Evolutionary conservation across 192 early-diverging fungal species (phyloP), one percentile per base, ranked within the genome.

Genomic region (Linnemannia schmuckeri): DNA sequence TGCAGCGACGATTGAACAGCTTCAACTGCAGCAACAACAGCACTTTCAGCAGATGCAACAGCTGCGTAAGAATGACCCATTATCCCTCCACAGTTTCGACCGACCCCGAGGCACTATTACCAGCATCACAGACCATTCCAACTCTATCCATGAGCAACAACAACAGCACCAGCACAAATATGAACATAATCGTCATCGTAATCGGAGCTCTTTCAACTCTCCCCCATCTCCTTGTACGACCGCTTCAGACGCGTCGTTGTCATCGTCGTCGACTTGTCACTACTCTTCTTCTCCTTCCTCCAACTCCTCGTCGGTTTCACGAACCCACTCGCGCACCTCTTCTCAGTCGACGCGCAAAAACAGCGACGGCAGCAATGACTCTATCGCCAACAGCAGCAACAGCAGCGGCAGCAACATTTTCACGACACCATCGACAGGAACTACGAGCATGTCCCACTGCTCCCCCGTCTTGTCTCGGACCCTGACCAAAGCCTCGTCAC

Each of bases 371-470:
- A 38, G 15, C 20, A 68, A 2, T 15, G 37, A 22, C 38, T n/a
- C 20, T 47, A 55, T 4, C 22, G 24, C 27, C 41, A 44, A 40
- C 10, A 49, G 4, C 22, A 2, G 18, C 47, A 49, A 35, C 73
- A 37, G 27, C 79, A 49, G 12, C 22, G 0, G 18, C 47, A 49
- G 44, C 73, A 37, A 41, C 79, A 30, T 44, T 63, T 1, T 46
- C 70, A 68, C 52, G 2, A 20, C 40, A 15, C 15, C 52, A 2
- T 38, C 63, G 27, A 42, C 49, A 40, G 13, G 41, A 20, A n/a
- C 81, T 7, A 82, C 81, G 24, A 68, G 75, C 41, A 84, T 84
- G 82, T 37, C 69, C 10, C 82, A 84, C 4, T 84, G 82, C 40
- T 84, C 77, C 10, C 82, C 82, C 18, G 63, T 79, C 12, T 49